Percentiles rank a stretch among this genome's conserved stretches.
phyloP scores from a whole-genome alignment of 2,329 filamentous ascomycete genomes.

The Lachnellula suecica region DNA sequence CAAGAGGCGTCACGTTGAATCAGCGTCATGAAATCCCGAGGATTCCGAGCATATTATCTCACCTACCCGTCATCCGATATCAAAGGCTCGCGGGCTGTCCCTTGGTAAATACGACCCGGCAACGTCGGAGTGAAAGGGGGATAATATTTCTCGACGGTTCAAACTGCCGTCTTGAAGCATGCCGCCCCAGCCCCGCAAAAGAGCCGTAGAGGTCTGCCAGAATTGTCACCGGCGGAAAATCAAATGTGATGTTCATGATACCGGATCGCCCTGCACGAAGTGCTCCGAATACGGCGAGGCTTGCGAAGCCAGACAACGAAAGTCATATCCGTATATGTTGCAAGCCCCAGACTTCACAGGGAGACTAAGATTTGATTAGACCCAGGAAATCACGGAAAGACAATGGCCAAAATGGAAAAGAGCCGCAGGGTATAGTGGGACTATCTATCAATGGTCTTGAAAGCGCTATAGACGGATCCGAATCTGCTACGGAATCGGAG shows the following conservation, averaged over 20 bases:
- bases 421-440: not conserved
- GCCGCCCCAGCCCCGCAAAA: not conserved
- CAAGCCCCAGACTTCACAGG: not conserved
- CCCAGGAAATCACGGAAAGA: not conserved
- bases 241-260: conserved; percentile 22
- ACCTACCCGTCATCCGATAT: no score
- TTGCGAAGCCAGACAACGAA: conserved; percentile 27
- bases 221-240: conserved; percentile 23
- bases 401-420: not conserved
- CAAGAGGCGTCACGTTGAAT: no score
- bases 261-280: conserved; percentile 30
- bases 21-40: no score
- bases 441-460: no score
- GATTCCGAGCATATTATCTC: no score
- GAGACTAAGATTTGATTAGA: not conserved
- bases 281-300: conserved; percentile 31
- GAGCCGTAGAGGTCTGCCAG: not conserved
- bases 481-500: not conserved
- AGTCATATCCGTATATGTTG: not conserved
- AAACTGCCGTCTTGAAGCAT: no score
- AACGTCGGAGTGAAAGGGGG: no score
- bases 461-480: not conserved
- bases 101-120: no score
- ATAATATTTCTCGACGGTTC: no score
- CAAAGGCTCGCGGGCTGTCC: no score